Conservation (phyloP, 176 grass and related monocot genomes). For the Chloris gayana region DNA sequence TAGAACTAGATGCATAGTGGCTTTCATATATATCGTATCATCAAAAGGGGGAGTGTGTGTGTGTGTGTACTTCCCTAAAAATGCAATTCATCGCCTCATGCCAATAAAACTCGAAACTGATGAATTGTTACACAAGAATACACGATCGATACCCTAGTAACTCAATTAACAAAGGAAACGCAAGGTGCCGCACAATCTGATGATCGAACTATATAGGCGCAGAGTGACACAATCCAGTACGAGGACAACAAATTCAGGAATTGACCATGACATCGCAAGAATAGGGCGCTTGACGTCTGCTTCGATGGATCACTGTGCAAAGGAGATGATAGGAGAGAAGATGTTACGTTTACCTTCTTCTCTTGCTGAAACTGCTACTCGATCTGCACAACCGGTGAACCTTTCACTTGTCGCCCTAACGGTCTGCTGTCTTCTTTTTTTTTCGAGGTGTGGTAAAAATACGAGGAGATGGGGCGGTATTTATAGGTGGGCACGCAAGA, state of each 20-base stretch:
- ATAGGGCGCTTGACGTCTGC: too few relatives aligned
- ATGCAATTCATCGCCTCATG: not conserved
- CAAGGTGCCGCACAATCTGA: too few relatives aligned
- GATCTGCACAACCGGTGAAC: too few relatives aligned
- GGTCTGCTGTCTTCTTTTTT: not conserved
- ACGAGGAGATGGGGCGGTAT: not conserved
- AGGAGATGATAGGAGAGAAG: not conserved
- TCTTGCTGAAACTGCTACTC: not conserved
- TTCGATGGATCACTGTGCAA: not conserved
- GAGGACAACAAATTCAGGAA: too few relatives aligned
- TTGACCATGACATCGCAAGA: too few relatives aligned
- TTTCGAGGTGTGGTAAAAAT: not conserved
- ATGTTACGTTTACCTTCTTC: not conserved
- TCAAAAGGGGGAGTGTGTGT: not conserved
- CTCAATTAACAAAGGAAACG: too few relatives aligned
- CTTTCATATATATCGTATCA: not conserved
- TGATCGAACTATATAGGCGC: too few relatives aligned
- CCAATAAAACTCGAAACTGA: too few relatives aligned
- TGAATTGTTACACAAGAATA: too few relatives aligned
- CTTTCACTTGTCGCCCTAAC: not conserved
- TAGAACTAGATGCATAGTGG: too few relatives aligned
- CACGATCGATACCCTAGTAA: not conserved
- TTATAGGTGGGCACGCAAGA: not conserved
- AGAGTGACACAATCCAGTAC: too few relatives aligned
- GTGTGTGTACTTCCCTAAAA: not conserved